A percentile compares a stretch with the other conserved stretches of the same genome.
These are phyloP conservation scores for Saitozyma podzolica DNA, from an alignment of 768 basidiomycete species.

Conservation along the genomic window DNA sequence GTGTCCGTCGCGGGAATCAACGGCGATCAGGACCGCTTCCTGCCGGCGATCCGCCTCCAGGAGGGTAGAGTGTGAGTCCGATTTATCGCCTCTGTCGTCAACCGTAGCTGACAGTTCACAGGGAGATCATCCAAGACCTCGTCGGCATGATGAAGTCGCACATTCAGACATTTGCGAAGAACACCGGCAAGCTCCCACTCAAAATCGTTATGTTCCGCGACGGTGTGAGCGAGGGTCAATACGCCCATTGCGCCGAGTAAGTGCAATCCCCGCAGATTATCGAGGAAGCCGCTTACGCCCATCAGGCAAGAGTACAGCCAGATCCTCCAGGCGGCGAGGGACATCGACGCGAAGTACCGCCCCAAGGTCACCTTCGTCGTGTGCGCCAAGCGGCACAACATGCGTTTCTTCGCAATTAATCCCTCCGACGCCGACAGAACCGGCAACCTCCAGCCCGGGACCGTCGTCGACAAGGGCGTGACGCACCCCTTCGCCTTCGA, in stretches of 20 bases:
- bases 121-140: conserved; percentile 50
- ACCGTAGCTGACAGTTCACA: conserved; percentile 3
- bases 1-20: conserved; percentile 36
- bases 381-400: conserved; percentile 51
- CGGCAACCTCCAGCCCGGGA: conserved; percentile 46
- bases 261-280: conserved; percentile 3
- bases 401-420: conserved; percentile 47
- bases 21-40: conserved; percentile 37
- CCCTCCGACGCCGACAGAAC: conserved; percentile 38
- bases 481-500: conserved; percentile 50
- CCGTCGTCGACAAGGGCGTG: conserved; percentile 45
- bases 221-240: conserved; percentile 51
- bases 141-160: conserved; percentile 40
- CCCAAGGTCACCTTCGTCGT: conserved; percentile 50
- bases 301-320: conserved; percentile 29
- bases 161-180: conserved; percentile 39
- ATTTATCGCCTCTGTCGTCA: neutral
- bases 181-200: conserved; percentile 35
- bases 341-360: conserved; percentile 33
- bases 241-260: conserved; percentile 44
- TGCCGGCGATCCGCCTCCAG: conserved; percentile 44
- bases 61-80: conserved; percentile 41
- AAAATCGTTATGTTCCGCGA: conserved; percentile 52
- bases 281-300: neutral
- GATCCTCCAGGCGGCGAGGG: conserved; percentile 36